Conservation (phyloP, 148 eudicot species). For the Limonium bicolor region DNA sequence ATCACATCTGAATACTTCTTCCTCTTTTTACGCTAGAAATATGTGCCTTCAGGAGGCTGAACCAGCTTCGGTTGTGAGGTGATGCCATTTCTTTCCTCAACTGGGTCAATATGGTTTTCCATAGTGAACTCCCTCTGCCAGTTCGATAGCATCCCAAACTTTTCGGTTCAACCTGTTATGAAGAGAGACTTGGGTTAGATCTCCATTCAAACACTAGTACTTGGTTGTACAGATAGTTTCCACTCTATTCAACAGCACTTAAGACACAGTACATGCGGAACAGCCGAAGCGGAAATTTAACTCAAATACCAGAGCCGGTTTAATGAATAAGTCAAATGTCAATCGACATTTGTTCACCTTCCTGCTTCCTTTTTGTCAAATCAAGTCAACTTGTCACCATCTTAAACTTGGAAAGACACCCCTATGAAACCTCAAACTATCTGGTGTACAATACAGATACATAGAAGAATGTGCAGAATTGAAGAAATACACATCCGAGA, state of each 20-base stretch:
- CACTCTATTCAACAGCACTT: no score
- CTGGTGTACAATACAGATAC: background rate
- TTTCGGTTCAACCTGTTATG: slow-evolving; percentile 38
- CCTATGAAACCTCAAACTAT: background rate
- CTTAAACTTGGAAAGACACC: no score
- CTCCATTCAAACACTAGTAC: no score
- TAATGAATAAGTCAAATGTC: no score
- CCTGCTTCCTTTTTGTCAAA: no score
- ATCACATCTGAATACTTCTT: no score
- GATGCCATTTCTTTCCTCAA: background rate
- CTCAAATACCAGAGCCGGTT: no score
- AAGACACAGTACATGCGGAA: no score
- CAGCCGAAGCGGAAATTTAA: no score
- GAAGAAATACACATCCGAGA: background rate
- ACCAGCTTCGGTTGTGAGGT: background rate
- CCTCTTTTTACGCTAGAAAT: no score
- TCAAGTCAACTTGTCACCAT: background rate
- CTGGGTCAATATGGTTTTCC: slow-evolving; percentile 2
- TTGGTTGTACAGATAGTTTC: no score
- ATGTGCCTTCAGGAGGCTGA: background rate
- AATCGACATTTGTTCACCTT: no score
- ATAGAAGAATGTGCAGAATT: background rate
- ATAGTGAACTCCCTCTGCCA: slow-evolving; percentile 51
- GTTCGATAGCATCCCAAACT: slow-evolving; percentile 42
- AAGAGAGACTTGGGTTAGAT: background rate